phyloP scores from a whole-genome alignment of 768 basidiomycete genomes.

The Russula sp. region DNA sequence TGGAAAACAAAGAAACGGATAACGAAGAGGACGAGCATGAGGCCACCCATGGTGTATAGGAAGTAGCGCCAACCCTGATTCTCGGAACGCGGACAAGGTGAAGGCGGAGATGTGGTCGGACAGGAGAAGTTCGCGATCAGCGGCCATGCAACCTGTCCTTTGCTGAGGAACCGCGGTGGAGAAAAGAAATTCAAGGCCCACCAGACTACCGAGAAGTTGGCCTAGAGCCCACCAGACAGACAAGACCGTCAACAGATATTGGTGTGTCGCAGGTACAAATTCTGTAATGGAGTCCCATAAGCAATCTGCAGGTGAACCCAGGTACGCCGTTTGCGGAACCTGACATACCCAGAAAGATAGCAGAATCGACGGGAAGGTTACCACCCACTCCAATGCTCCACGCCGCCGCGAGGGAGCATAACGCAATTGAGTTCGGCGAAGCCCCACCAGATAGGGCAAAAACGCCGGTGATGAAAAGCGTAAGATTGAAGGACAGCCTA shows the following conservation, averaged over 20 bases:
- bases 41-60: conserved; percentile 66
- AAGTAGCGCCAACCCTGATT: conserved; percentile 79
- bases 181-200: conserved; percentile 22
- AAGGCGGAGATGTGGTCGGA: conserved; percentile 35
- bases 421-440: conserved; percentile 49
- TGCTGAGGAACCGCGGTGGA: not conserved
- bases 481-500: conserved; percentile 70
- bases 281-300: conserved; percentile 40
- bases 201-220: conserved; percentile 58
- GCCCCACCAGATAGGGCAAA: conserved; percentile 65
- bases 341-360: conserved; percentile 64
- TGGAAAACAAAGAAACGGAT: conserved; percentile 66
- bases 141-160: conserved; percentile 62
- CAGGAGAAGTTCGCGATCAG: conserved; percentile 70
- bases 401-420: conserved; percentile 52
- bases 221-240: conserved; percentile 82
- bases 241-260: conserved; percentile 70
- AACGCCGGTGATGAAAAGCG: conserved; percentile 61
- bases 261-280: conserved; percentile 67
- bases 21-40: conserved; percentile 61
- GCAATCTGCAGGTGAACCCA: not conserved
- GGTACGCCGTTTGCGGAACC: not conserved
- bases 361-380: conserved; percentile 71
- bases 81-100: conserved; percentile 45
- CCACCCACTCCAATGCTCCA: conserved; percentile 72